Evolutionary conservation across 805 yeast genomes (phyloP).

Genomic region (Nakazawaea anatomiae): DNA sequence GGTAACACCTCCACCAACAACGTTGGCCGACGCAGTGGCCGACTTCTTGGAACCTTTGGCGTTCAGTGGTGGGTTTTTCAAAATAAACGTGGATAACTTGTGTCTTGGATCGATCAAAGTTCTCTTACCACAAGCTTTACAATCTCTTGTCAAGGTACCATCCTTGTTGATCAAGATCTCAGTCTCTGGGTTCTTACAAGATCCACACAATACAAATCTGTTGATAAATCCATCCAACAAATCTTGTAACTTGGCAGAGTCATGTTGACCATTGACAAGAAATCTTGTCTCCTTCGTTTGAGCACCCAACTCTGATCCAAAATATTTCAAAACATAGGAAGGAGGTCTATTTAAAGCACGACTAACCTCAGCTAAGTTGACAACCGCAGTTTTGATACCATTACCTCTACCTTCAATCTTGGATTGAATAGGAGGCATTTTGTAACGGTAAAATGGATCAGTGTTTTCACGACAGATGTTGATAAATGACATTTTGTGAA

Average conservation of each 20-base stretch:
- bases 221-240: constrained; percentile 88
- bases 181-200: constrained; percentile 97
- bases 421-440: constrained; percentile 97
- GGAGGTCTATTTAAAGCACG: constrained; percentile 93
- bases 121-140: constrained; percentile 97
- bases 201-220: constrained; percentile 88
- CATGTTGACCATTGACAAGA: constrained; percentile 93
- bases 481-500: constrained; percentile 64
- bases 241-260: constrained; percentile 85
- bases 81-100: constrained; percentile 78
- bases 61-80: constrained; percentile 80
- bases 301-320: constrained; percentile 96
- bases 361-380: constrained; percentile 88
- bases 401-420: constrained; percentile 98
- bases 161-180: constrained; percentile 76
- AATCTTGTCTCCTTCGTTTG: constrained; percentile 87
- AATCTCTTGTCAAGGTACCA: constrained; percentile 77
- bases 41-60: constrained; percentile 67
- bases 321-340: constrained; percentile 84
- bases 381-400: constrained; percentile 95
- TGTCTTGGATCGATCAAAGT: constrained; percentile 80
- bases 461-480: constrained; percentile 95
- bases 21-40: constrained; percentile 86
- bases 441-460: constrained; percentile 98
- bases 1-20: constrained; percentile 81